Evolutionary conservation across 1,284 basidiomycete genomes (phyloP).

Genomic region (Jaminaea rosea): DNA sequence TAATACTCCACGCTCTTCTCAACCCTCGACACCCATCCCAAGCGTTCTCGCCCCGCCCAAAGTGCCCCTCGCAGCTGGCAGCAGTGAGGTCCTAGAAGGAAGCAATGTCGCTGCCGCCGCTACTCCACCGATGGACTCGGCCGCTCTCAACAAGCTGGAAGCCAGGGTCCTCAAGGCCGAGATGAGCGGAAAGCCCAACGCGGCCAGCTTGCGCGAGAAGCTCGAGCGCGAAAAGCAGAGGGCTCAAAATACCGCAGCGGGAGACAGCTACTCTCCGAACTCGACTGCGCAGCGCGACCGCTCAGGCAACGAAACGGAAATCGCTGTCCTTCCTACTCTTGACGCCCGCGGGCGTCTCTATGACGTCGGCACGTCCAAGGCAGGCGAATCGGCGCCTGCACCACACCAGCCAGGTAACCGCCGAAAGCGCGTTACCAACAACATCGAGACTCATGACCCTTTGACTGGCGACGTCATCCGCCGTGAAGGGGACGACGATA

Average conservation of each 20-base stretch:
- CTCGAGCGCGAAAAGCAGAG: conserved; percentile 28
- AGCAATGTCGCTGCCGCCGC: neutral
- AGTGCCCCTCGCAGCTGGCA: neutral
- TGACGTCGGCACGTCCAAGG: conserved; percentile 68
- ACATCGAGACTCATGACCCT: conserved; percentile 76
- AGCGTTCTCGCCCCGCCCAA: conserved; percentile 21
- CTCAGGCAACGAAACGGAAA: conserved; percentile 51
- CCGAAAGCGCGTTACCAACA: neutral
- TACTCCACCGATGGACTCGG: conserved; percentile 45
- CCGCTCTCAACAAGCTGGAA: conserved; percentile 79
- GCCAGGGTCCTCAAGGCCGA: conserved; percentile 86
- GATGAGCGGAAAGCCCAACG: conserved; percentile 62
- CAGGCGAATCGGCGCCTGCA: conserved; percentile 11
- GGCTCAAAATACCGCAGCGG: conserved; percentile 49
- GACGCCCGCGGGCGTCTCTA: conserved; percentile 79
- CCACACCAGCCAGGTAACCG: conserved; percentile 2
- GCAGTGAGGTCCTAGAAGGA: neutral
- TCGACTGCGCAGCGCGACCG: conserved; percentile 18
- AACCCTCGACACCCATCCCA: conserved; percentile 25
- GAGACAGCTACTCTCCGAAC: conserved; percentile 20
- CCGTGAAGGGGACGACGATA: conserved; percentile 63
- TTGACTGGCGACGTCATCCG: conserved; percentile 52
- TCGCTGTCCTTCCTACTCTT: conserved; percentile 81
- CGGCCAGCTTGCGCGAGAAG: conserved; percentile 48
- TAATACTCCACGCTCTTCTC: conserved; percentile 2